Base-by-base conservation (phyloP, 306 rosid species). In the Oemleria cerasiformis region DNA sequence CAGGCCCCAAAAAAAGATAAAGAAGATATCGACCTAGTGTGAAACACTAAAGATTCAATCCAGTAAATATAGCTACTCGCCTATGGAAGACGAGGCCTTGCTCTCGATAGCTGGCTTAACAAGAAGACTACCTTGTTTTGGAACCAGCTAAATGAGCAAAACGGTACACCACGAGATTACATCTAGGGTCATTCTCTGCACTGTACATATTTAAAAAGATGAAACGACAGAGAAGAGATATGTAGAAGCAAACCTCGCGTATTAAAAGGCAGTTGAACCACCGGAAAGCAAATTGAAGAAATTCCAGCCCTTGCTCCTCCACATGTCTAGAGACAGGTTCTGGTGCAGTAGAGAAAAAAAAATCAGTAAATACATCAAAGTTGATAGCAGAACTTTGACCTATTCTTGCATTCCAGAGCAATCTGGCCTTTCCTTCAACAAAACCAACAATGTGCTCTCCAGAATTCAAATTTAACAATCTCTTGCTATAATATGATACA, bases 251-350 rank as follows among this genome's bases (percentile, higher is more conserved):
- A 81, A 93, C 98, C 98, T 93, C 98, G 0, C 98, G 96, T 76
- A 93, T 93, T 75, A 93, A 80, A 73, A 93, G 97, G 85, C 98
- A 93, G 83, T 93, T 93, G 90, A 88, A 90, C 98, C 98, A 93
- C 67, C 98, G 94, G 84, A 93, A 93, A 79, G 98, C 97, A 84
- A 93, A 93, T 80, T 93, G 98, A 84, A 93, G 94, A 90, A 90
- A 93, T 49, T 93, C 98, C 75, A 93, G 82, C 70, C 97, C 98
- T 73, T 90, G 94, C 71, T 90, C 83, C 82, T 93, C 98, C 96
- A 93, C 79, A 75, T 93, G 98, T 84, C 83, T 90, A 75, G 97
- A 93, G 70, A 88, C 88, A 75, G 97, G 98, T 77, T 88, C 98
- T 93, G 79, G 67, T 10, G 57, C 73, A 81, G 72, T 65, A 61